Conservation (phyloP, 441 rosid genomes). For the Eugenia klotzschiana region DNA sequence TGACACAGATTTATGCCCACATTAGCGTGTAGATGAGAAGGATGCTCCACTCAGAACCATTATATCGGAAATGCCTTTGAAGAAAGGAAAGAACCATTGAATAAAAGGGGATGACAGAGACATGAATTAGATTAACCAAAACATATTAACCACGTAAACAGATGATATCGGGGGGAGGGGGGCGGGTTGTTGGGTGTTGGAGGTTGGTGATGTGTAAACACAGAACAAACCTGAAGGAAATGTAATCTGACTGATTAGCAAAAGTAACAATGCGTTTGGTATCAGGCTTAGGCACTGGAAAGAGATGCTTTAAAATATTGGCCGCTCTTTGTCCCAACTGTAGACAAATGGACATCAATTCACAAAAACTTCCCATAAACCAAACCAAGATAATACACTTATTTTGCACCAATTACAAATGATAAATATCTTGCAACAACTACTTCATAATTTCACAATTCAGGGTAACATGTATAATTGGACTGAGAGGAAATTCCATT, state of each 20-base stretch:
- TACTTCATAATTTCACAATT: background rate
- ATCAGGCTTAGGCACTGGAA: constrained; percentile 80
- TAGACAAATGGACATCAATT: background rate
- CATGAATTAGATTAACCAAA: background rate
- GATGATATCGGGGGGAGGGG: background rate
- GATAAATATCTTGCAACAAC: background rate
- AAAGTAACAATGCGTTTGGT: constrained; percentile 71
- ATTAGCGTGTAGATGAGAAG: background rate
- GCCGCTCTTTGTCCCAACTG: constrained; percentile 73
- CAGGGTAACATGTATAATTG: background rate
- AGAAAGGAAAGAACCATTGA: background rate
- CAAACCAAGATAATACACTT: background rate
- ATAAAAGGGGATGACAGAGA: background rate
- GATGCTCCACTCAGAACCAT: background rate
- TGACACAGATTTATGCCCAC: background rate
- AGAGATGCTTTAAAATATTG: constrained; percentile 70
- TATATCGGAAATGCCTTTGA: background rate
- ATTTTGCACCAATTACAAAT: background rate
- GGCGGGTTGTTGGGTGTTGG: too few relatives aligned
- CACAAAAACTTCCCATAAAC: background rate
- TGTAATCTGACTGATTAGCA: constrained; percentile 63
- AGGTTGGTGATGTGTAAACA: background rate
- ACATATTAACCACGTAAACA: background rate
- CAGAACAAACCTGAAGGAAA: constrained; percentile 71
- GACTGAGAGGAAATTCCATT: background rate